A percentile compares a stretch with the other conserved stretches of the same genome.
Evolutionary conservation across 345 rosid species (phyloP).

Genomic region (Citrus australasica): DNA sequence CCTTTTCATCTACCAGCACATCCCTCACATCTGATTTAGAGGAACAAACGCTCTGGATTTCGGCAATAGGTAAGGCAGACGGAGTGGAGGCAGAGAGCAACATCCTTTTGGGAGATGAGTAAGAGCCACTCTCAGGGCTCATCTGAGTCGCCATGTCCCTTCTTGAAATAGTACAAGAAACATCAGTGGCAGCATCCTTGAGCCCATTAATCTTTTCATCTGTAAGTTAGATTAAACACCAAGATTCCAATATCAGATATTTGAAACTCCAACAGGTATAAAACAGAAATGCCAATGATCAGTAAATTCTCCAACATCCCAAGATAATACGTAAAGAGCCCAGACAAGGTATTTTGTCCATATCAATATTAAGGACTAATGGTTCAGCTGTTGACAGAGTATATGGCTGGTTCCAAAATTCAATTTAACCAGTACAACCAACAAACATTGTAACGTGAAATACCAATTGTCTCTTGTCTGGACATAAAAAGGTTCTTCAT

Average conservation of each 20-base stretch:
- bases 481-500: neutral
- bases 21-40: slow-evolving; percentile 66
- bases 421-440: neutral
- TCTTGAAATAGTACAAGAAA: slow-evolving; percentile 64
- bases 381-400: neutral
- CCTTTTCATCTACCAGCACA: slow-evolving; percentile 86
- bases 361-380: neutral
- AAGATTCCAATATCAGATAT: slow-evolving; percentile 16
- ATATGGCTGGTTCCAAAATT: neutral
- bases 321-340: neutral
- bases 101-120: slow-evolving; percentile 53
- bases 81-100: slow-evolving; percentile 55
- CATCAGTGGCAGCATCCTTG: slow-evolving; percentile 61
- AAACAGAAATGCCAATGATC: neutral
- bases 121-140: slow-evolving; percentile 78
- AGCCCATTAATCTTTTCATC: slow-evolving; percentile 45
- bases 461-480: neutral
- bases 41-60: slow-evolving; percentile 41
- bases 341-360: neutral
- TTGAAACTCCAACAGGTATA: neutral
- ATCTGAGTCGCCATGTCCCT: slow-evolving; percentile 99
- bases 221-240: slow-evolving; percentile 24
- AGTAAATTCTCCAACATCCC: neutral
- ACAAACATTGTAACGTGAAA: neutral
- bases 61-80: slow-evolving; percentile 48